Evolutionary conservation across 805 yeast species (phyloP).

Genomic region (Kodamaea hsintzibuensis): DNA sequence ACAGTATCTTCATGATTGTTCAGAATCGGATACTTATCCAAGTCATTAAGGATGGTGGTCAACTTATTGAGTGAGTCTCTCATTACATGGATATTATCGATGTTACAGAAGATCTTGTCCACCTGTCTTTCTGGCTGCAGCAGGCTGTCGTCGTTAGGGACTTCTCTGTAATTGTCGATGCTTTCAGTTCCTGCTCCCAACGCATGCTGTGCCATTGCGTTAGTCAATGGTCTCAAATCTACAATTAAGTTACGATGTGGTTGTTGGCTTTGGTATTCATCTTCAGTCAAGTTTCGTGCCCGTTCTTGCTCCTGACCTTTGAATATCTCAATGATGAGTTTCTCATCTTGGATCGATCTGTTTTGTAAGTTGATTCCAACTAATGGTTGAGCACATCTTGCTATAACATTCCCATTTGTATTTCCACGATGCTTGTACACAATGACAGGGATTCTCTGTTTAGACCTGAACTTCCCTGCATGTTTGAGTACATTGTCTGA

Average conservation of each 20-base stretch:
- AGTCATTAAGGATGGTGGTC: slow-evolving; percentile 60
- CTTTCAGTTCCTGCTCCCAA: slow-evolving; percentile 97
- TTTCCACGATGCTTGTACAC: slow-evolving; percentile 64
- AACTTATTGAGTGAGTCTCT: slow-evolving; percentile 75
- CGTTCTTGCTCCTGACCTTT: slow-evolving; percentile 49
- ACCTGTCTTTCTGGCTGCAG: slow-evolving; percentile 31
- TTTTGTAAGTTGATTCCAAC: slow-evolving; percentile 81
- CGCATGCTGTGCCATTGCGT: slow-evolving; percentile 96
- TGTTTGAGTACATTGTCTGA: slow-evolving; percentile 82
- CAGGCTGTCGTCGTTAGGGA: slow-evolving; percentile 12
- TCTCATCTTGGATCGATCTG: slow-evolving; percentile 90
- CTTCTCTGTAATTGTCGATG: slow-evolving; percentile 75
- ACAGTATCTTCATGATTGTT: slow-evolving; percentile 1
- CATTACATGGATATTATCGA: slow-evolving; percentile 95
- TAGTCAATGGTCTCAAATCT: slow-evolving; percentile 90
- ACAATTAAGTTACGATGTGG: slow-evolving; percentile 65
- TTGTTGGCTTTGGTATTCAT: slow-evolving; percentile 28
- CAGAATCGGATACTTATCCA: slow-evolving; percentile 55
- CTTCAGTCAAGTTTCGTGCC: slow-evolving; percentile 14
- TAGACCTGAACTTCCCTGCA: slow-evolving; percentile 84
- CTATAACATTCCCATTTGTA: slow-evolving; percentile 71
- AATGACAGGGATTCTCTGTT: slow-evolving; percentile 78
- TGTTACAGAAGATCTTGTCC: slow-evolving; percentile 79
- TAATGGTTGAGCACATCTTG: slow-evolving; percentile 90
- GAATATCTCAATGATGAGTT: slow-evolving; percentile 72